Evolutionary conservation across 2,329 filamentous ascomycete species (phyloP).

Genomic region (Lachnellula subtilissima): DNA sequence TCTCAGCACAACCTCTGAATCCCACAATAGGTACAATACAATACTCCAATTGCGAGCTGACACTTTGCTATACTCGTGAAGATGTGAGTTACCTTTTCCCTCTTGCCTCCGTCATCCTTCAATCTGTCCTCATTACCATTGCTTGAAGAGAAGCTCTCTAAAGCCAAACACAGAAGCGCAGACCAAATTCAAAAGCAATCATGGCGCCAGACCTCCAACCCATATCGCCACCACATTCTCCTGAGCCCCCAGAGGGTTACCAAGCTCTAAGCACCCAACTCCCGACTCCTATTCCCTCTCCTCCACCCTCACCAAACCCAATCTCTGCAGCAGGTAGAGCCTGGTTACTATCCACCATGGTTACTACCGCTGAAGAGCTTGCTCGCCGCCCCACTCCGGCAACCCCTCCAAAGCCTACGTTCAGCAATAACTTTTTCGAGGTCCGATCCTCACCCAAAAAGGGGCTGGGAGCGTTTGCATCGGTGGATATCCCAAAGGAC

Average conservation of each 20-base stretch:
- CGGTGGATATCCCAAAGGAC: slow-evolving; percentile 20
- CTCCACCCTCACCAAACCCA: not conserved
- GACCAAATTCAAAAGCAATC: not conserved
- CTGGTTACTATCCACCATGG: not conserved
- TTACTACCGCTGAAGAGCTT: not conserved
- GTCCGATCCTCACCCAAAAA: slow-evolving; percentile 23
- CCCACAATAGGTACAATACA: too few species aligned
- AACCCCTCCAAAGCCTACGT: slow-evolving; percentile 1
- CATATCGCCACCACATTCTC: not conserved
- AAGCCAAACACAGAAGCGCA: not conserved
- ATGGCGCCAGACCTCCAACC: not conserved
- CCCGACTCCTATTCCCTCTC: not conserved
- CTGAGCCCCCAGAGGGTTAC: not conserved
- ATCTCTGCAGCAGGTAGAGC: not conserved
- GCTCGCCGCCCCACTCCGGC: not conserved
- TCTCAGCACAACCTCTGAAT: too few species aligned
- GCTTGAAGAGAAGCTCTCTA: not conserved
- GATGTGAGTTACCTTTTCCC: not conserved
- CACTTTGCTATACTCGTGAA: not conserved
- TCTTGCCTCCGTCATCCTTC: not conserved
- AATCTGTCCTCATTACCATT: not conserved
- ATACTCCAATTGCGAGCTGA: not conserved
- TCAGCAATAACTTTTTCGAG: slow-evolving; percentile 27
- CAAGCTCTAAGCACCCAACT: not conserved
- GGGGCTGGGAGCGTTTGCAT: slow-evolving; percentile 29